Conservation (phyloP, 805 yeast species). For the Blastobotrys americana region DNA sequence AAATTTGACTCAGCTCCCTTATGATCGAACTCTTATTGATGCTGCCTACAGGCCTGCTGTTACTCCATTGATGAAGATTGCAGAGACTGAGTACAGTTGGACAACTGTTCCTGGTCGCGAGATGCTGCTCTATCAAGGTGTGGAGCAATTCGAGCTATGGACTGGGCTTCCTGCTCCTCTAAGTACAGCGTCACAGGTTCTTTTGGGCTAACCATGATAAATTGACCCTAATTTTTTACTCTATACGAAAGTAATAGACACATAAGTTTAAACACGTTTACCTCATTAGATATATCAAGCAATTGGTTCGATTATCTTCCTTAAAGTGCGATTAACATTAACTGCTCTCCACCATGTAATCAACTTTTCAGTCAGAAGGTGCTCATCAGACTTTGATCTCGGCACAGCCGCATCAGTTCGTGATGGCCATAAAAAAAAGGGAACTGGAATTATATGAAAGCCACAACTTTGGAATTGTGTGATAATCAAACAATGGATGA, state of each 20-base stretch:
- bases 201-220: background rate
- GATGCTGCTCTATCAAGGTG: constrained; percentile 91
- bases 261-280: too few species aligned
- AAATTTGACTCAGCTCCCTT: constrained; percentile 34
- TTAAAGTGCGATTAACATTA: too few species aligned
- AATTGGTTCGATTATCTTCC: too few species aligned
- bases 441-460: background rate
- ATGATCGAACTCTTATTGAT: constrained; percentile 60
- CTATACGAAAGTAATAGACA: too few species aligned
- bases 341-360: too few species aligned
- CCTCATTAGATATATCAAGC: too few species aligned
- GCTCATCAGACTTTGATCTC: too few species aligned
- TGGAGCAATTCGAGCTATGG: constrained; percentile 76
- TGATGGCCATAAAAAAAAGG: background rate
- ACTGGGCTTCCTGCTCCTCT: constrained; percentile 35
- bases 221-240: too few species aligned
- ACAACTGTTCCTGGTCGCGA: constrained; percentile 83
- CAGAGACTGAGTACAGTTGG: constrained; percentile 59
- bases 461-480: background rate
- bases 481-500: constrained; percentile 44
- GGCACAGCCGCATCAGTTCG: too few species aligned
- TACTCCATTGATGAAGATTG: constrained; percentile 80
- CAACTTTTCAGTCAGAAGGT: too few species aligned
- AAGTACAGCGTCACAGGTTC: constrained; percentile 16
- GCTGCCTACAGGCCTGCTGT: constrained; percentile 90